Base-by-base conservation (phyloP, 176 grass and related monocot species). In the Eleusine coracana region DNA sequence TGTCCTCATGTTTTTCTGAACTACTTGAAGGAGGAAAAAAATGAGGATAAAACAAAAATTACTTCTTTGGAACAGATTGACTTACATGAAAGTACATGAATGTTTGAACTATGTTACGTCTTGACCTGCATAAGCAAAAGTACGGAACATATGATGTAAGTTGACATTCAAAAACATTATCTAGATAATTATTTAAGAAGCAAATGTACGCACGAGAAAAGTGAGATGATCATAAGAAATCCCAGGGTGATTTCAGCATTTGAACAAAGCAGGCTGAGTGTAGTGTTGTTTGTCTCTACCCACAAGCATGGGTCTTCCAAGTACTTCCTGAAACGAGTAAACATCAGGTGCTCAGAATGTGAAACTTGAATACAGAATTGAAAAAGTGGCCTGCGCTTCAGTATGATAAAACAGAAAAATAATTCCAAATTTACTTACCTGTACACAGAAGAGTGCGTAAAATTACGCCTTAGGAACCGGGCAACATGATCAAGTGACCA, bases 41-140 rank as follows among this genome's bases (percentile, higher is more conserved):
- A 75, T 40, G 29, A 7, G 39, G 3, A 46, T 2, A 63, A 66
- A 87, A 88, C 18, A 4, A 50, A 74, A 68, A 71, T 21, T 3
- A 45, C 28, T 75, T 82, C 44, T 78, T 82, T 48, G 75, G 66
- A 62, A 78, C 9, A 85, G 34, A 14, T 41, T 31, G 87, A 91
- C 88, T 90, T 77, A 98, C 96, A 94, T 93, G 91, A 82, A 92
- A 93, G 60, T 98, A 98, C 80, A 98, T 92, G 83, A 95, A 91
- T 77, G 92, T 90, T 78, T 98, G 92, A 55, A 95, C 87, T 89
- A 98, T 79, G 75, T 91, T 98, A 55, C 96, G 79, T 46, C 85
- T 92, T 59, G 84, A 87, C 76, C 96, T 98, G 92, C 82, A 90
- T 66, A 18, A 71, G 60, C 39, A 85, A 86, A 84, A 20, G 25